Evolutionary conservation across 2,329 filamentous ascomycete species (phyloP), one percentile per base, ranked within the genome.

Genomic region (Aureobasidium sp.): DNA sequence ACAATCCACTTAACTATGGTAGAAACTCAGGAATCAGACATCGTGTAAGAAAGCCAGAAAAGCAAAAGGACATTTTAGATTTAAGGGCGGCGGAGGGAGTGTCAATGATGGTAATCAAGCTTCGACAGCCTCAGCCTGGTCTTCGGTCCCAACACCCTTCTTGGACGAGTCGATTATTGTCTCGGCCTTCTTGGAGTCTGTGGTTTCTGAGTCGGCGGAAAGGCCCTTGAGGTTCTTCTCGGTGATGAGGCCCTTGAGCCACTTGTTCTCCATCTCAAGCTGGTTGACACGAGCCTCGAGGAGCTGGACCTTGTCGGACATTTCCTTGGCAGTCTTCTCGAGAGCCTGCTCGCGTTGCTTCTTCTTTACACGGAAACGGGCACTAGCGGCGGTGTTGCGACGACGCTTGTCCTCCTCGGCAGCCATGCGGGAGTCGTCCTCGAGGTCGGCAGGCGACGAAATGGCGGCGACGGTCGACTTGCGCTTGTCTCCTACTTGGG

Each of bases 321-420:
- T 80, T 58, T 80, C 79, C 70, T 79, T 79, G 53, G 78, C 74
- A 22, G 75, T 75, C 72, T 79, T 78, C 73, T 81, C 79, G 47
- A 81, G 75, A 9, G 75, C 77, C 66, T 79, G 77, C 69, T 81
- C 79, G 49, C 79, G 77, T 69, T 81, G 78, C 77, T 81, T 81
- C 78, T 81, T 81, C 75, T 81, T 81, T 64, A 81, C 75, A 50
- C 79, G 77, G 75, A 81, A 81, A 47, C 79, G 77, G 17, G 79
- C 79, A 61, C 74, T 77, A n/a, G 79, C 79, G 42, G 79, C 79
- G 1, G 79, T 81, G 71, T 81, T 81, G 63, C 79, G 77, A 37
- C 79, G 77, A 53, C 79, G 78, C 71, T 81, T 81, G 73, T 81
- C 79, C 67, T 81, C 79, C 64, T 81, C 79, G 9, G 78, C 79